These are phyloP conservation scores for Podaxis sp. DNA, from an alignment of 768 basidiomycete species.

Conservation along the genomic window DNA sequence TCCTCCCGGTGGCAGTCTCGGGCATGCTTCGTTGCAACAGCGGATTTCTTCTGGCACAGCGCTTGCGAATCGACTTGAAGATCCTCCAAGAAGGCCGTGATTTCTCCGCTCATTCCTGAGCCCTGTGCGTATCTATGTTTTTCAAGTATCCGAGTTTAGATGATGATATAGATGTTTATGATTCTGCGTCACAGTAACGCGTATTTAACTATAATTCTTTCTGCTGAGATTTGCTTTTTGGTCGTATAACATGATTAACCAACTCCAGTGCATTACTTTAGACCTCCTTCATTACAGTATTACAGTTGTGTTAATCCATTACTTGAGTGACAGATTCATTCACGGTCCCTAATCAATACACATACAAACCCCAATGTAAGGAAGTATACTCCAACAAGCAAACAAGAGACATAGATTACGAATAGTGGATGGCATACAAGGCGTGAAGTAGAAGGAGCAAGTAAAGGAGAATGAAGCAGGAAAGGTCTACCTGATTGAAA, in stretches of 20 bases:
- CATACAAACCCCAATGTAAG: not conserved
- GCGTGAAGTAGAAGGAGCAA: not conserved
- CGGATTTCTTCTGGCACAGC: slow-evolving; percentile 3
- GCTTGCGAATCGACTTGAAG: slow-evolving; percentile 2
- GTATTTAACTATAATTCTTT: not conserved
- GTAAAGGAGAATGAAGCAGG: not conserved
- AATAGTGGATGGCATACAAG: not conserved
- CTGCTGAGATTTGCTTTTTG: not conserved
- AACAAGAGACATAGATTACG: slow-evolving; percentile 6
- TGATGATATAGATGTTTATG: not conserved
- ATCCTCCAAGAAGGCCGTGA: not conserved
- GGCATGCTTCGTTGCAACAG: slow-evolving; percentile 4
- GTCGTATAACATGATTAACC: not conserved
- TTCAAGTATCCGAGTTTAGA: not conserved
- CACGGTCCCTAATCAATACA: not conserved
- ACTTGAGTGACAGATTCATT: not conserved
- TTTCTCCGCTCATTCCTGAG: not conserved
- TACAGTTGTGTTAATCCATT: not conserved
- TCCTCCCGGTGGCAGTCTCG: not conserved
- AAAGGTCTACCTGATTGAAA: not conserved
- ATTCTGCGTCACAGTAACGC: not conserved
- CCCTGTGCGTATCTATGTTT: not conserved
- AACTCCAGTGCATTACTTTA: not conserved
- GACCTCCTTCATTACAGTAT: not conserved
- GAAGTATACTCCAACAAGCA: not conserved